Base-by-base conservation (phyloP, 371 early-diverging fungal genomes). In the Rhizopus microsporus region DNA sequence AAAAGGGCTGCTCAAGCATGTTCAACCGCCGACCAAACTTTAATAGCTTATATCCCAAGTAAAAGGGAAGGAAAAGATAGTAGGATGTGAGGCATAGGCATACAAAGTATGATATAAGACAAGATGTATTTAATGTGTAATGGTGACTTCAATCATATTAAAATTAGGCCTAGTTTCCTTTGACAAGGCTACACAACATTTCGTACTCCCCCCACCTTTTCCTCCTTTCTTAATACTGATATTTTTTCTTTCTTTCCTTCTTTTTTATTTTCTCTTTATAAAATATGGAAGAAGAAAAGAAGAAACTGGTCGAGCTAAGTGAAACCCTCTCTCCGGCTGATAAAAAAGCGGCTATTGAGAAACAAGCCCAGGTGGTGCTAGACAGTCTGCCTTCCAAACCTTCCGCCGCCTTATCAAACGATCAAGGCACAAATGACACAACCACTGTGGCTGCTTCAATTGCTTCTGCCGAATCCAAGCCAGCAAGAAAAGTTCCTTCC, bases 381-480 rank as follows among this genome's bases (percentile, higher is more conserved):
- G 60, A 62, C 17, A 67, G 54, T 49, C 23, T 63, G 6, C 68
- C 68, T 3, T 15, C 49, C 8, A 35, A 50, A 30, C 62, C 51
- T 8, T 35, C 60, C n/a, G 51, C 49, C 13, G n/a, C 49, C 9
- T 52, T 68, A 30, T 3, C 39, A 7, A 68, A 55, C 12, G 68
- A 68, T 44, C 63, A 63, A 60, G 63, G 58, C 30, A 68, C 64
- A 23, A 63, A 63, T 34, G 64, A 63, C 32, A 44, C 64, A 15
- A 30, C 13, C 3, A 40, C 49, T 0, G 38, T 63, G 4, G 42
- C 47, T 2, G 37, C 48, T 30, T 56, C 63, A 16, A 52, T 68
- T 16, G 40, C 59, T 7, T 23, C 63, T 33, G 68, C 68, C 45
- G 50, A 61, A 34, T 31, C 48, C 7, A 71, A 61, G 17, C 72